A percentile compares a stretch with the other conserved stretches of the same genome.
phyloP scores from a whole-genome alignment of 139 green algal species.

The Astrephomene gubernaculifera region DNA sequence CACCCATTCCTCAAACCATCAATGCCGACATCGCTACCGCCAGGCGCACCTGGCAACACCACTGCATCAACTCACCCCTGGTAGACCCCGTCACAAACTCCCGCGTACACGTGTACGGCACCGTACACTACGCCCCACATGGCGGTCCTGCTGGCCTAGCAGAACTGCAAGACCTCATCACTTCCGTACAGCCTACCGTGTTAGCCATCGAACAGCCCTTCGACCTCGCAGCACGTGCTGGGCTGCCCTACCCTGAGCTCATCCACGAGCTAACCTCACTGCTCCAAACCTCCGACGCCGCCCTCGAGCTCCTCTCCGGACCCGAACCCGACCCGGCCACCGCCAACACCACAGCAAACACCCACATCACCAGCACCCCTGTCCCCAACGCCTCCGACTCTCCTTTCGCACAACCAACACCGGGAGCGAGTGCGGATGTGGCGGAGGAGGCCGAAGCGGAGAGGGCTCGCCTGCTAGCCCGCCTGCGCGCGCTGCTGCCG shows the following conservation, averaged over 20 bases:
- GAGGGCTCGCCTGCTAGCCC: too few relatives aligned
- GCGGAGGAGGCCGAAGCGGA: too few relatives aligned
- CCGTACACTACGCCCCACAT: constrained; percentile 8
- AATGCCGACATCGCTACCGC: not conserved
- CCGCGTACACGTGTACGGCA: constrained; percentile 23
- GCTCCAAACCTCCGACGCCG: not conserved
- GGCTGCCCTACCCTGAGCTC: constrained; percentile 13
- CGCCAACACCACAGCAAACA: not conserved
- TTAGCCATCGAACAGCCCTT: constrained; percentile 36
- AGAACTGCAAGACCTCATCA: not conserved
- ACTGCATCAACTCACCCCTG: not conserved
- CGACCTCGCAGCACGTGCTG: constrained; percentile 1
- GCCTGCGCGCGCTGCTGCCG: constrained; percentile 14
- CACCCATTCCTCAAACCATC: not conserved
- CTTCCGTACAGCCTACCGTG: not conserved
- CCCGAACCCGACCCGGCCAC: not conserved
- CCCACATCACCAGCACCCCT: not conserved
- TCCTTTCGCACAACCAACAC: too few relatives aligned
- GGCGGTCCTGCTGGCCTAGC: not conserved
- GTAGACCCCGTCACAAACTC: constrained; percentile 25
- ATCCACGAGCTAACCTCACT: not conserved
- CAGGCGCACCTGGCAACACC: not conserved
- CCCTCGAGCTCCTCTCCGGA: not conserved
- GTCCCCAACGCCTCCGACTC: not conserved
- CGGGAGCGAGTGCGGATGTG: not conserved